These are phyloP conservation scores for Auriscalpium vulgare DNA, from an alignment of 768 basidiomycete species.

Conservation along the genomic window DNA sequence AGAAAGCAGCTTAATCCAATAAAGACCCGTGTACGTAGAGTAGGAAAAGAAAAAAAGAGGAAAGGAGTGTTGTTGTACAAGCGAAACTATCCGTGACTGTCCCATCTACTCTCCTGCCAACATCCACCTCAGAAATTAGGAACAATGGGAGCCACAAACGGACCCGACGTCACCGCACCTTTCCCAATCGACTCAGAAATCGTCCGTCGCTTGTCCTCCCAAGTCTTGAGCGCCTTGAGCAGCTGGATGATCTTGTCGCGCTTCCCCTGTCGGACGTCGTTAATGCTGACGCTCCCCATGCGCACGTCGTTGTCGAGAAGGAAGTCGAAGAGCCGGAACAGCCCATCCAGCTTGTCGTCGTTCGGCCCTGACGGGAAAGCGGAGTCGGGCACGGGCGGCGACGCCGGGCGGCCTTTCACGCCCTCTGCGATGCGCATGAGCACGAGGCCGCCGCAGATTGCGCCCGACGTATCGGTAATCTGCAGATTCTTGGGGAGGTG, in stretches of 20 bases:
- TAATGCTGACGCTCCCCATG: conserved; percentile 89
- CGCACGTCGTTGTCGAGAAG: conserved; percentile 86
- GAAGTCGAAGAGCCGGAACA: conserved; percentile 89
- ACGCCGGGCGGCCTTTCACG: conserved; percentile 55
- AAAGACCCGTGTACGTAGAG: too few relatives aligned
- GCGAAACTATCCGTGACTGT: too few relatives aligned
- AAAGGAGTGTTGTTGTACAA: too few relatives aligned
- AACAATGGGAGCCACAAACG: conserved; percentile 18
- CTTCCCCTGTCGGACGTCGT: conserved; percentile 81
- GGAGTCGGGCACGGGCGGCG: conserved; percentile 69
- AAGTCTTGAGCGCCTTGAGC: conserved; percentile 62
- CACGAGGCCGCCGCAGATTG: conserved; percentile 61
- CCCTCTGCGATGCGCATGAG: conserved; percentile 83
- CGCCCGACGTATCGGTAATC: conserved; percentile 36
- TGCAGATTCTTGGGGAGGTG: conserved; percentile 62
- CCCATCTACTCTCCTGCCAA: too few relatives aligned
- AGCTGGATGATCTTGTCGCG: conserved; percentile 76
- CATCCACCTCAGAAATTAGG: too few relatives aligned
- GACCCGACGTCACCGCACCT: conserved; percentile 18
- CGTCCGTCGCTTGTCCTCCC: conserved; percentile 70
- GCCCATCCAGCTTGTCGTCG: conserved; percentile 79
- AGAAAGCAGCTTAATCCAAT: too few relatives aligned
- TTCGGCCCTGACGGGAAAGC: conserved; percentile 61
- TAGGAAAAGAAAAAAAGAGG: too few relatives aligned
- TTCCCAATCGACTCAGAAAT: conserved; percentile 45